These are phyloP conservation scores for Schizopora paradoxa DNA, from an alignment of 1,284 basidiomycete genomes.

Conservation along the genomic window DNA sequence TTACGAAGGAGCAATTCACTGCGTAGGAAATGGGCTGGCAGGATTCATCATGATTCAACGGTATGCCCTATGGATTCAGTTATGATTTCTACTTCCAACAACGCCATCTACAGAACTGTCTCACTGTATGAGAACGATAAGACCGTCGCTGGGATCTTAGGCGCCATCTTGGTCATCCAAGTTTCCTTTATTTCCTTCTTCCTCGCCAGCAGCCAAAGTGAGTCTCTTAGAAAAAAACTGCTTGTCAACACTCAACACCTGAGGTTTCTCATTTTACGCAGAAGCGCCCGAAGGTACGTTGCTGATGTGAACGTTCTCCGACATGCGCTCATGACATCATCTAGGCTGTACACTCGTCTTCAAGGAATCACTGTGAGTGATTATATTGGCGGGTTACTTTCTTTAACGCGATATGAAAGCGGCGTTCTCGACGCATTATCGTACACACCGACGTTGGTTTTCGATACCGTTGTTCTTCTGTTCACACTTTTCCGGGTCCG, in stretches of 20 bases:
- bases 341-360: background rate
- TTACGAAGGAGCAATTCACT: constrained; percentile 10
- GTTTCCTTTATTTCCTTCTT: constrained; percentile 8
- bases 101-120: constrained; percentile 11
- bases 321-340: constrained; percentile 8
- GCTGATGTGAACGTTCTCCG: background rate
- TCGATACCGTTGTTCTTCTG: constrained; percentile 12
- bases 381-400: no score
- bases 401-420: constrained; percentile 9
- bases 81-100: background rate
- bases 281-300: background rate
- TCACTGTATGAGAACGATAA: constrained; percentile 11
- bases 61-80: background rate
- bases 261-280: no score
- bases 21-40: constrained; percentile 6
- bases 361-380: background rate
- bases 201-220: constrained; percentile 8
- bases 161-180: constrained; percentile 7
- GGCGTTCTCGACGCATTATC: constrained; percentile 1
- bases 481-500: constrained; percentile 5
- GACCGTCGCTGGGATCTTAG: constrained; percentile 7
- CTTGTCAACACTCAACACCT: no score
- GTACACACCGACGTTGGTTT: constrained; percentile 5
- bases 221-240: background rate
- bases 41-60: constrained; percentile 15